phyloP scores from a whole-genome alignment of 2,329 filamentous ascomycete genomes.

The Scytalidium sp. region DNA sequence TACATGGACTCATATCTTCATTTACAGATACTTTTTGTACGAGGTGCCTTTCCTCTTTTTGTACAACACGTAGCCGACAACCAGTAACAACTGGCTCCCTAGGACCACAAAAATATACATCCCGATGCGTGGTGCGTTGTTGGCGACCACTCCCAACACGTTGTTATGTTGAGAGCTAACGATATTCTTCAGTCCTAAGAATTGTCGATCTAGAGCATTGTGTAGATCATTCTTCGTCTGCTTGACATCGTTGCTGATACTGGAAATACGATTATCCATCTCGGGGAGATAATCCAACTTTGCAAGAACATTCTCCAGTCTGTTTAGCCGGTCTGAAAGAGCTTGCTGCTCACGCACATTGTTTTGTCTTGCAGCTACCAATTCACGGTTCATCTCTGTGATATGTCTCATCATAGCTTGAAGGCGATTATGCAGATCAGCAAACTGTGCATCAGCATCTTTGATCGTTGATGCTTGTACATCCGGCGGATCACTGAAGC shows the following conservation, averaged over 20 bases:
- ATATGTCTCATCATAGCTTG: conserved; percentile 71
- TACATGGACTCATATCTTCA: neutral
- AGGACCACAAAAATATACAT: conserved; percentile 20
- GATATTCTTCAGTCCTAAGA: conserved; percentile 16
- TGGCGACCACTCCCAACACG: conserved; percentile 12
- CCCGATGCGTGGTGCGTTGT: conserved; percentile 6
- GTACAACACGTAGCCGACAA: conserved; percentile 24
- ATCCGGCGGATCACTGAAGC: conserved; percentile 37
- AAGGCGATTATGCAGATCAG: conserved; percentile 80
- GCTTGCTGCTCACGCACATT: neutral
- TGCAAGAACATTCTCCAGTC: conserved; percentile 22
- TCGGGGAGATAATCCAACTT: conserved; percentile 44
- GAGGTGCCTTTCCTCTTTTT: conserved; percentile 24
- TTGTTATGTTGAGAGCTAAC: conserved; percentile 20
- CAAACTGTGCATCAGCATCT: conserved; percentile 62
- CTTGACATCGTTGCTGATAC: conserved; percentile 57
- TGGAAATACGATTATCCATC: conserved; percentile 44
- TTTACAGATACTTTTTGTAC: conserved; percentile 29
- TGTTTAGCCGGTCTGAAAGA: conserved; percentile 4
- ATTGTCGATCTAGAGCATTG: conserved; percentile 19
- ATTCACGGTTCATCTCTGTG: conserved; percentile 55
- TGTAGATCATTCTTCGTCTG: conserved; percentile 50
- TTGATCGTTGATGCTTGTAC: conserved; percentile 34
- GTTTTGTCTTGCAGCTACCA: conserved; percentile 30
- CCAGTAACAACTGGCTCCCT: conserved; percentile 21